Evolutionary conservation across 306 rosid genomes (phyloP), one percentile per base, ranked within the genome.

Genomic region (Lathyrus aphaca): DNA sequence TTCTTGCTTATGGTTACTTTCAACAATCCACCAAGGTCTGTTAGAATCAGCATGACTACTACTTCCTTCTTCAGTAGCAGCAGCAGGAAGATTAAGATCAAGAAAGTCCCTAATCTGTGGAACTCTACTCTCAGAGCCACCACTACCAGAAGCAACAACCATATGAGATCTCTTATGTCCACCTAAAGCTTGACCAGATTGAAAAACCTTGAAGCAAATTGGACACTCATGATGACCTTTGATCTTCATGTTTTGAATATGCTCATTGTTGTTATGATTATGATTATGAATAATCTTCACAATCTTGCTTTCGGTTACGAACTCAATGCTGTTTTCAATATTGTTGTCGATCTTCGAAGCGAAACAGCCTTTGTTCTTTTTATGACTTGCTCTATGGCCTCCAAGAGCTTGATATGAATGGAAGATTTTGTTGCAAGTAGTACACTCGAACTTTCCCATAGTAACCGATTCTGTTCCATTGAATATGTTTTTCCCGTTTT

Each of bases 161-260:
- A 83, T 48, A 73, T 93, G 98, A 69, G 97, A 93, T 77, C 98
- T 88, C 76, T 93, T 93, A 68, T 93, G 98, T 19, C 98, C 98
- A 43, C 98, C 98, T 71, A 93, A 85, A 10, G 98, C 98, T 69
- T 93, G 98, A 10, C 98, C 98, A 30, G 97, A 88, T 25, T 81
- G 43, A 23, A 93, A 93, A 59, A 81, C 83, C 77, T 81, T 88
- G 12, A 74, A 21, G 81, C 98, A 93, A 83, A 90, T 86, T 72
- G 94, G 84, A 49, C 98, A 93, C 55, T 82, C 80, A 13, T 93
- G 91, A 15, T 93, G 90, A 13, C 74, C 85, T 64, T 77, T 90
- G 50, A 19, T 85, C 82, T 80, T 87, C 83, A 82, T 82, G 11
- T 65, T 43, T 23, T 57, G 75, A 74, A 42, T 48, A 73, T 69